A percentile compares a stretch with the other conserved stretches of the same genome.
Evolutionary conservation across 306 rosid species (phyloP).

Genomic region (Vigna hirtella): DNA sequence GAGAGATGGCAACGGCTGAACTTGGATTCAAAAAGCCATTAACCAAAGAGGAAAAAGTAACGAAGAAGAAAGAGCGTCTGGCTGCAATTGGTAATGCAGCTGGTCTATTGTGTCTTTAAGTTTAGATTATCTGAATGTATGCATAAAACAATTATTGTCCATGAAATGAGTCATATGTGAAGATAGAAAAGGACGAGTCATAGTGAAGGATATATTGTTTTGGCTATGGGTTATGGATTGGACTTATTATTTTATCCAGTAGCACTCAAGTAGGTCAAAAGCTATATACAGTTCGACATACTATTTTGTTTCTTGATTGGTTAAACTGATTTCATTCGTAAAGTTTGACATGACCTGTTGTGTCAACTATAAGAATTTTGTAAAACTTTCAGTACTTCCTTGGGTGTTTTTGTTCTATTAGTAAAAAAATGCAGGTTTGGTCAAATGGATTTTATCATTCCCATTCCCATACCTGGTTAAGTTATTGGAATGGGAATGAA

Average conservation of each 20-base stretch:
- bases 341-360: slow-evolving; percentile 25
- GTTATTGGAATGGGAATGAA: slow-evolving; percentile 14
- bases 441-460: not conserved
- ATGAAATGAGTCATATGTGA: slow-evolving; percentile 16
- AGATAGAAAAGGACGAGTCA: slow-evolving; percentile 4
- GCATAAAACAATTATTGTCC: slow-evolving; percentile 37
- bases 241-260: slow-evolving; percentile 1
- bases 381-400: not conserved
- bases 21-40: slow-evolving; percentile 88
- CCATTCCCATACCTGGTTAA: not conserved
- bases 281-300: not conserved
- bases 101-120: slow-evolving; percentile 34
- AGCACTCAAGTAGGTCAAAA: slow-evolving; percentile 3
- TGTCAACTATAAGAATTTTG: slow-evolving; percentile 4
- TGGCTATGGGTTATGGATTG: slow-evolving; percentile 21
- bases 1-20: slow-evolving; percentile 72
- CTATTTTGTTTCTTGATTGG: slow-evolving; percentile 16
- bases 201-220: slow-evolving; percentile 18
- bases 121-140: slow-evolving; percentile 32
- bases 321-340: slow-evolving; percentile 1
- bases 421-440: not conserved
- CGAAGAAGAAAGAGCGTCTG: slow-evolving; percentile 91
- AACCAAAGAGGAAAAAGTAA: slow-evolving; percentile 87
- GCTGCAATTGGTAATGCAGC: slow-evolving; percentile 92
- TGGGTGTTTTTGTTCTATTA: slow-evolving; percentile 23